Conservation (phyloP, 495 filamentous ascomycete species). For the Chaetomium fimeti region DNA sequence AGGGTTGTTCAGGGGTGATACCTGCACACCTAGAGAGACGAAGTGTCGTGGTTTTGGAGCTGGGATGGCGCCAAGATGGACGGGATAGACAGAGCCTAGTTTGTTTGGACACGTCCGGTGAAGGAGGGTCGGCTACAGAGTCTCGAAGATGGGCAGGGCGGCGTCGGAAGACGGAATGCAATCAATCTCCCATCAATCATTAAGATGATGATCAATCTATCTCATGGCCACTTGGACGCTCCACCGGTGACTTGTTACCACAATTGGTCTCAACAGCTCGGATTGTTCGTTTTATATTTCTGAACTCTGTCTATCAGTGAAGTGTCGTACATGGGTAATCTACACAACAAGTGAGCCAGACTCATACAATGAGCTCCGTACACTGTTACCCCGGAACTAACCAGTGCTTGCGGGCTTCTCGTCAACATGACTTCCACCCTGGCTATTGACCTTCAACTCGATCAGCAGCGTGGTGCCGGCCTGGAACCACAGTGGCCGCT, state of each 20-base stretch:
- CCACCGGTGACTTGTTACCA: background rate
- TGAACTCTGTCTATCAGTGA: too few species aligned
- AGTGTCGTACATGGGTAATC: too few species aligned
- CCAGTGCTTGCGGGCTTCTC: background rate
- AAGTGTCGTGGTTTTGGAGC: background rate
- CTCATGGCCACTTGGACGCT: background rate
- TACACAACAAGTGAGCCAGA: background rate
- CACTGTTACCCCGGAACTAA: background rate
- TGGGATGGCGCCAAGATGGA: constrained; percentile 10
- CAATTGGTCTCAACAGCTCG: too few species aligned
- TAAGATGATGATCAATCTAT: background rate
- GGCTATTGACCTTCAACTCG: constrained; percentile 42
- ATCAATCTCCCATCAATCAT: constrained; percentile 17
- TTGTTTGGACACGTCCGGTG: constrained; percentile 13
- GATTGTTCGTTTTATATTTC: too few species aligned
- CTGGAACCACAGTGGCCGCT: constrained; percentile 63
- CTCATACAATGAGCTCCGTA: too few species aligned
- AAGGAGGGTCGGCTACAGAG: background rate
- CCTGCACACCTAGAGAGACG: constrained; percentile 14
- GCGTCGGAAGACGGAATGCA: constrained; percentile 5
- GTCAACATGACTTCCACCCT: background rate
- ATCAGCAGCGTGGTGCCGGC: constrained; percentile 62
- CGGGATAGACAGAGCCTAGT: constrained; percentile 10
- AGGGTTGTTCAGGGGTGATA: constrained; percentile 9
- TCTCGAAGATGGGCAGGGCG: background rate